Base-by-base conservation (phyloP, 148 eudicot genomes). In the Cornus florida region DNA sequence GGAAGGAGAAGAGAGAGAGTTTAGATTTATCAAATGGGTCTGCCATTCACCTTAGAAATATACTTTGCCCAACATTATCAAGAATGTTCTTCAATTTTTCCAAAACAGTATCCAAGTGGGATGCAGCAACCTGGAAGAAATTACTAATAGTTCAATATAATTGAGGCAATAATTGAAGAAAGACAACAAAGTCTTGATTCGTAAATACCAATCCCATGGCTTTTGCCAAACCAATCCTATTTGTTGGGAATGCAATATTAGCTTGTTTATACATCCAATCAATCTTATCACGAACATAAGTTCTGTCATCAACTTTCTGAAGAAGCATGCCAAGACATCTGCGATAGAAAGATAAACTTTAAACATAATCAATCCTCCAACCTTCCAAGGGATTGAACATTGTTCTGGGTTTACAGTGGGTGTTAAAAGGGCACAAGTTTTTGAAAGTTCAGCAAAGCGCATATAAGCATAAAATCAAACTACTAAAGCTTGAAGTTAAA, bases 181-280 rank as follows among this genome's bases (percentile, higher is more conserved):
- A 11, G 70, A 33, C 32, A 67, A 50, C 31, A 81, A 59, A 64
- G 43, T 33, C 71, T 31, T 35, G 72, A 32, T 77, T 41, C 62
- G 39, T 46, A 73, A 69, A 77, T 89, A 96, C 99, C 98, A 96
- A 81, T 86, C 98, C 99, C 88, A 96, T 93, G 76, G 91, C 98
- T 90, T 96, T 96, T 20, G 99, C 99, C 85, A 96, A 88, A 81
- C 99, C 99, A 82, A 96, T 88, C 84, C 99, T 92, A 78, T 96
- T 93, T 24, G 91, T 80, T 71, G 98, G 97, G 78, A 84, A 82
- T 75, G 94, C 86, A 80, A 96, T 92, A 89, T 90, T 85, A 71
- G 99, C 92, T 77, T 93, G 88, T 67, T 77, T 80, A 78, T 96
- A 92, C 98, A 96, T 92, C 87, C 91, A 85, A 78, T 93, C 92